Conservation (phyloP, 2,329 filamentous ascomycete genomes). For the Onygenales sp. region DNA sequence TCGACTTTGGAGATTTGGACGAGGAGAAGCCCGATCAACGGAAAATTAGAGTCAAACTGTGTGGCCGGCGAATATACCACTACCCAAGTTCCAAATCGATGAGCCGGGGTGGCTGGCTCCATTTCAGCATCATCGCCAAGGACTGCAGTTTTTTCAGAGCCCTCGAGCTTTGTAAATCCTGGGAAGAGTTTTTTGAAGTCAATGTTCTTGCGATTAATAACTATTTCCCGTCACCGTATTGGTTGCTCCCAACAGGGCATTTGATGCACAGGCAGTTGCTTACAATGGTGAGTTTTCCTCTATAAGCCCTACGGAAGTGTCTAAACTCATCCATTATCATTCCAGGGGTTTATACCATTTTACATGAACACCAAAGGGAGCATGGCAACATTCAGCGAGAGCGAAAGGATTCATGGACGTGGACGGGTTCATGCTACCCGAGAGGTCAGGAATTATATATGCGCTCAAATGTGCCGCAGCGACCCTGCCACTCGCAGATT, state of each 20-base stretch:
- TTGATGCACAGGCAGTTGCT: conserved; percentile 30
- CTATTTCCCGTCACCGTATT: conserved; percentile 40
- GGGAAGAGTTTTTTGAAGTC: conserved; percentile 43
- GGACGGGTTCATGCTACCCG: conserved; percentile 19
- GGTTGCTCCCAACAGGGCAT: conserved; percentile 26
- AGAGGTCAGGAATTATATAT: conserved; percentile 33
- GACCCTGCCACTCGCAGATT: conserved; percentile 33
- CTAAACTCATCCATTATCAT: conserved; percentile 9
- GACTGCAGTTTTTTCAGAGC: conserved; percentile 37
- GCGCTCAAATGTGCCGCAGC: conserved; percentile 33
- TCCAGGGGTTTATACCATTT: conserved; percentile 28
- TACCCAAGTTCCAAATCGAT: conserved; percentile 41
- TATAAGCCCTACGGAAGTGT: background rate
- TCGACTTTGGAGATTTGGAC: conserved; percentile 30
- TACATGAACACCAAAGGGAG: conserved; percentile 24
- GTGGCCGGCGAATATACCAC: conserved; percentile 42
- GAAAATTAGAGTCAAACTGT: conserved; percentile 38
- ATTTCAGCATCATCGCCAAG: conserved; percentile 43
- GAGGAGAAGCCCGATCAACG: conserved; percentile 12
- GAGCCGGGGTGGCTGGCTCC: conserved; percentile 40
- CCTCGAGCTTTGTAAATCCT: conserved; percentile 40
- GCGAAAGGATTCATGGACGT: conserved; percentile 1
- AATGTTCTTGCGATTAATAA: conserved; percentile 36
- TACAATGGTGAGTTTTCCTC: conserved; percentile 22
- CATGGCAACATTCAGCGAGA: conserved; percentile 20